phyloP scores from a whole-genome alignment of 495 filamentous ascomycete species.

The Cairneyella variabilis region DNA sequence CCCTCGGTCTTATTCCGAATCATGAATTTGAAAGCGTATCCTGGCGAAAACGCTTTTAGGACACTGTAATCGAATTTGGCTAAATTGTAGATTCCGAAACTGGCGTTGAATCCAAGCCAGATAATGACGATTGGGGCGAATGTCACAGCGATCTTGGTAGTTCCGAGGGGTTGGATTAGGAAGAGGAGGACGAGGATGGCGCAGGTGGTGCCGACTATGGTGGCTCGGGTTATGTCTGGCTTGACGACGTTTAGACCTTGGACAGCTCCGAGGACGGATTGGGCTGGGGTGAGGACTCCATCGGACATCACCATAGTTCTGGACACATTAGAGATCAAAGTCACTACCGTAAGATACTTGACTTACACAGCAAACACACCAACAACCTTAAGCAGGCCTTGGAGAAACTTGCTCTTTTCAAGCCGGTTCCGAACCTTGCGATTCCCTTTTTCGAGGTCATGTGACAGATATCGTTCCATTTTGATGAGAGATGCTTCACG shows the following conservation, averaged over 20 bases:
- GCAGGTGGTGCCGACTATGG: conserved; percentile 63
- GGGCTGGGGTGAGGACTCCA: conserved; percentile 66
- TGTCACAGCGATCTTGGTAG: conserved; percentile 52
- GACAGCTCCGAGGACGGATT: conserved; percentile 65
- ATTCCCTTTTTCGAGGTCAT: conserved; percentile 48
- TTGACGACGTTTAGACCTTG: conserved; percentile 57
- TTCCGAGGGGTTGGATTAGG: conserved; percentile 64
- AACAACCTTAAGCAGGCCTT: conserved; percentile 54
- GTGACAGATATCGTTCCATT: conserved; percentile 54
- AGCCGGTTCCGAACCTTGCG: conserved; percentile 48
- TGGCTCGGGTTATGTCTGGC: conserved; percentile 42
- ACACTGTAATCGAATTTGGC: conserved; percentile 56
- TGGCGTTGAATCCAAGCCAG: conserved; percentile 64
- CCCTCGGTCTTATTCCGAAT: conserved; percentile 53
- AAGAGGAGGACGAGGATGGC: conserved; percentile 67
- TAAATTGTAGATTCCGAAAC: conserved; percentile 67
- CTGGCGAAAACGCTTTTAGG: conserved; percentile 64
- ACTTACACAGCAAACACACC: conserved; percentile 58
- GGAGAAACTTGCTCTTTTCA: conserved; percentile 51
- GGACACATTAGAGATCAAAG: background rate
- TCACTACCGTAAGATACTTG: background rate
- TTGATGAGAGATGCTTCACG: conserved; percentile 31
- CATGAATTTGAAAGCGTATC: conserved; percentile 57
- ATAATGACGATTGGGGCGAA: conserved; percentile 71
- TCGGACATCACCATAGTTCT: conserved; percentile 58